Percentiles rank a stretch among this genome's conserved stretches.
phyloP scores from a whole-genome alignment of 1,139 yeast genomes.

The Nadsonia starkeyi-henricii region DNA sequence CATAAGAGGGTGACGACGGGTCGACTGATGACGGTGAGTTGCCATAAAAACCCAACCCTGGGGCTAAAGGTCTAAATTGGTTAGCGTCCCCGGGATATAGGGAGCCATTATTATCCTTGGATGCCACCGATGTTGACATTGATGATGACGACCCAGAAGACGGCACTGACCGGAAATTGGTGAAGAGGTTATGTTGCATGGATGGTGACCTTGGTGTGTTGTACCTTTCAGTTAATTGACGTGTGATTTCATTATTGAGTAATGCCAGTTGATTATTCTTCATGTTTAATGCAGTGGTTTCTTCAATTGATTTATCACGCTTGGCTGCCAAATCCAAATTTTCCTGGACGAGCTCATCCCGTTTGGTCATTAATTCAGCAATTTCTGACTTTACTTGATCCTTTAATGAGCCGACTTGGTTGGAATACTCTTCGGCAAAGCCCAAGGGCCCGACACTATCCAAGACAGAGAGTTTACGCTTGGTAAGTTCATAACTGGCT shows the following conservation, averaged over 20 bases:
- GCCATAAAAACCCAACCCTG: background rate
- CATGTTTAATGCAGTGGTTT: slow-evolving; percentile 20
- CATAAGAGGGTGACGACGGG: slow-evolving; percentile 5
- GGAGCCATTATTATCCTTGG: background rate
- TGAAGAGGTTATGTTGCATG: too few species aligned
- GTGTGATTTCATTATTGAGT: slow-evolving; percentile 25
- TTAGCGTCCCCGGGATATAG: background rate
- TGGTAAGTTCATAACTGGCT: slow-evolving; percentile 21
- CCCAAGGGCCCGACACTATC: slow-evolving; percentile 12
- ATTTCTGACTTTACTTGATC: slow-evolving; percentile 21
- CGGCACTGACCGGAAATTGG: too few species aligned
- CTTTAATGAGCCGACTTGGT: slow-evolving; percentile 18
- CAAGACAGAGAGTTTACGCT: slow-evolving; percentile 19
- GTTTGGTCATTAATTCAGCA: slow-evolving; percentile 18
- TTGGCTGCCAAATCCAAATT: slow-evolving; percentile 16
- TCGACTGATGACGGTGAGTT: slow-evolving; percentile 1
- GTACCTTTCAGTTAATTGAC: slow-evolving; percentile 24
- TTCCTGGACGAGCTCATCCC: slow-evolving; percentile 22
- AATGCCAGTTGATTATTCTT: slow-evolving; percentile 25
- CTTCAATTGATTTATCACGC: slow-evolving; percentile 21
- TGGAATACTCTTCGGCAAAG: slow-evolving; percentile 17
- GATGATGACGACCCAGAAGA: background rate
- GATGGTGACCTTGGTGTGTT: slow-evolving; percentile 11
- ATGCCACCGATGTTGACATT: background rate
- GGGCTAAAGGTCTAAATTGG: background rate